Evolutionary conservation across 2,329 filamentous ascomycete genomes (phyloP).

Genomic region (Paecilomyces formosus): DNA sequence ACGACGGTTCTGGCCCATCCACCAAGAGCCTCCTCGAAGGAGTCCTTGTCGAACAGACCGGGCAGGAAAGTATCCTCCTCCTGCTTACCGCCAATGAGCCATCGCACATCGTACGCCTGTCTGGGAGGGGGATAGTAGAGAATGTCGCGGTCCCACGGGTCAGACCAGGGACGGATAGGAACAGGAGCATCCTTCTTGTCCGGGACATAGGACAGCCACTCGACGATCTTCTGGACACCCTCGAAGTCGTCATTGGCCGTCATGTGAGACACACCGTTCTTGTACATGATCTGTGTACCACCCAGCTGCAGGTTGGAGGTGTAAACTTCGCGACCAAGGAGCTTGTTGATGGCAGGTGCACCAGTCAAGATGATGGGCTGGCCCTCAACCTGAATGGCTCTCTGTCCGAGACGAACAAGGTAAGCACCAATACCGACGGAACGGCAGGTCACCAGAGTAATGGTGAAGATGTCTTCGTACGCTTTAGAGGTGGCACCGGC

Average conservation of each 20-base stretch:
- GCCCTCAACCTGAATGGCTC: constrained; percentile 97
- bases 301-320: constrained; percentile 98
- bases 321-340: constrained; percentile 96
- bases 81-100: constrained; percentile 83
- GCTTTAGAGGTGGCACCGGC: constrained; percentile 93
- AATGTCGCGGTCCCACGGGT: constrained; percentile 89
- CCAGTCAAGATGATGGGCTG: constrained; percentile 98
- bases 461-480: constrained; percentile 98
- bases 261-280: constrained; percentile 99
- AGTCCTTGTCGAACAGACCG: constrained; percentile 93
- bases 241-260: constrained; percentile 96
- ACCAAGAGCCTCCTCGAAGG: constrained; percentile 92
- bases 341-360: constrained; percentile 94
- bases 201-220: constrained; percentile 96
- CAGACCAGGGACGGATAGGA: constrained; percentile 78
- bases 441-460: constrained; percentile 93
- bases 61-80: constrained; percentile 76
- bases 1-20: constrained; percentile 98
- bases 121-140: constrained; percentile 71
- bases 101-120: constrained; percentile 85
- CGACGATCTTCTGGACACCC: constrained; percentile 93
- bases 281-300: constrained; percentile 99
- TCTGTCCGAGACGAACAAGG: constrained; percentile 93
- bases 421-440: constrained; percentile 99
- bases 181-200: constrained; percentile 91